These are phyloP conservation scores for Seiridium cupressi DNA, from an alignment of 2,329 filamentous ascomycete species.

Conservation along the genomic window DNA sequence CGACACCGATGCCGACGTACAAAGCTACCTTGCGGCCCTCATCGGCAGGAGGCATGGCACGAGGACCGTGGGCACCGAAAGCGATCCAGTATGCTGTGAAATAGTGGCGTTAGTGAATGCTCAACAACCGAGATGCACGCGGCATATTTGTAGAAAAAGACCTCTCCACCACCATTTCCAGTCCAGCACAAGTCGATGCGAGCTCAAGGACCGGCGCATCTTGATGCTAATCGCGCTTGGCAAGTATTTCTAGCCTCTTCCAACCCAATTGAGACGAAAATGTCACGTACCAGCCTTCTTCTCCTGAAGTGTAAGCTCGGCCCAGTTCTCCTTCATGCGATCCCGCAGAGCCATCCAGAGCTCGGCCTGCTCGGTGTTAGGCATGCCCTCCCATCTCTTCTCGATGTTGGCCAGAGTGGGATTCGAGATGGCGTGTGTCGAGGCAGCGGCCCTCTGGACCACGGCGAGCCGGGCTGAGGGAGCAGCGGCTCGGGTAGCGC, in stretches of 20 bases:
- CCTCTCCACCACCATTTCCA: background rate
- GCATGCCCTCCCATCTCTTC: conserved; percentile 98
- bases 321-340: conserved; percentile 98
- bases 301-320: conserved; percentile 90
- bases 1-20: conserved; percentile 69
- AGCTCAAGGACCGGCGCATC: background rate
- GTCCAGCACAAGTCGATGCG: background rate
- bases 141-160: background rate
- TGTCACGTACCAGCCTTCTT: conserved; percentile 93
- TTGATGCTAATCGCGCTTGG: background rate
- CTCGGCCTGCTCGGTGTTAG: conserved; percentile 97
- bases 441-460: conserved; percentile 52
- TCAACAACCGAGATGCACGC: background rate
- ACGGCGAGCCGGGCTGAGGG: conserved; percentile 31
- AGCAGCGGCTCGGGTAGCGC: conserved; percentile 38
- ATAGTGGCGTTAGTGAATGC: conserved; percentile 1
- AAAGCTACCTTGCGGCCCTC: conserved; percentile 77
- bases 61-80: conserved; percentile 94
- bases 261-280: background rate
- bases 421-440: conserved; percentile 94
- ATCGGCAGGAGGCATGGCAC: conserved; percentile 77
- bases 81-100: conserved; percentile 94
- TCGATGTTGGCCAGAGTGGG: conserved; percentile 97
- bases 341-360: conserved; percentile 98
- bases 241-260: background rate